Conservation (phyloP, 306 rosid genomes). For the Cucurbita argyrosperma region DNA sequence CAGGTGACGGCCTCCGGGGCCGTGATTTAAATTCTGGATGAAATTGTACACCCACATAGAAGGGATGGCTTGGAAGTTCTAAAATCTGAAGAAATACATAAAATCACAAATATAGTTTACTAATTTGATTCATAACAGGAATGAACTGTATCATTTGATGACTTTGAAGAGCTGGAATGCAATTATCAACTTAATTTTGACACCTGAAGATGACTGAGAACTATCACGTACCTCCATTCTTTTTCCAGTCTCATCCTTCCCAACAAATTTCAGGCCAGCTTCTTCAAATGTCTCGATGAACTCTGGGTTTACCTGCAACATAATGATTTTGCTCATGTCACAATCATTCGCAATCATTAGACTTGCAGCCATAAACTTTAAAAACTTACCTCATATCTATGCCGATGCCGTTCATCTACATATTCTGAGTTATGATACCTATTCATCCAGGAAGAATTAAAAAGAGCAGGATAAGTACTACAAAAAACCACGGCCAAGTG, state of each 20-base stretch:
- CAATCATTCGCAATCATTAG: not conserved
- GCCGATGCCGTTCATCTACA: constrained; percentile 93
- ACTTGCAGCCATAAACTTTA: constrained; percentile 1
- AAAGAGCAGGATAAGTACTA: not conserved
- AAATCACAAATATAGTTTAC: not conserved
- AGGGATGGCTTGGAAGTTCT: constrained; percentile 86
- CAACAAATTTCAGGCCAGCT: constrained; percentile 82
- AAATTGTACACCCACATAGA: constrained; percentile 84
- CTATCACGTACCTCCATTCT: constrained; percentile 71
- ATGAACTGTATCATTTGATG: not conserved
- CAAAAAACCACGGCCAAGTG: not conserved
- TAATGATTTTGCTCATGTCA: not conserved
- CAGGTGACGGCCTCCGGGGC: constrained; percentile 76
- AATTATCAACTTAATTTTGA: constrained; percentile 4
- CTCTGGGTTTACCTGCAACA: constrained; percentile 78
- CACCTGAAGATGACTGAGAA: constrained; percentile 7
- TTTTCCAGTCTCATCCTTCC: constrained; percentile 86
- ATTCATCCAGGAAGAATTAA: constrained; percentile 10
- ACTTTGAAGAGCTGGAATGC: not conserved
- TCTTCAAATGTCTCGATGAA: constrained; percentile 56
- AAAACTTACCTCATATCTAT: constrained; percentile 78
- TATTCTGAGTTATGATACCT: constrained; percentile 71
- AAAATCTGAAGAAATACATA: constrained; percentile 43
- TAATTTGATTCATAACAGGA: not conserved
- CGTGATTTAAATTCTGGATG: constrained; percentile 98